Conservation (phyloP, 257 asterid genomes). For the Solanum neorickii region DNA sequence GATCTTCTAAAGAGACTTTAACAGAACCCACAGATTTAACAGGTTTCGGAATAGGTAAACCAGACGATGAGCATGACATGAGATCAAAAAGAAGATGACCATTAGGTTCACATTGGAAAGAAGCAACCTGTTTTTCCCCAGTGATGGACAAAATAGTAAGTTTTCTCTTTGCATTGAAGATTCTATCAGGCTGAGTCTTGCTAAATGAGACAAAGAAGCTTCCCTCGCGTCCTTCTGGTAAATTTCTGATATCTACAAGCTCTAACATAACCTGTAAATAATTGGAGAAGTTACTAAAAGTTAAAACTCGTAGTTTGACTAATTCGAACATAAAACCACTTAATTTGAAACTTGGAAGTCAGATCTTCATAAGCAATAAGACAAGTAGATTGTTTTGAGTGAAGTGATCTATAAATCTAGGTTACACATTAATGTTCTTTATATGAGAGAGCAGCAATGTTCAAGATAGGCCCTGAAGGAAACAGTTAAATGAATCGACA, state of each 20-base stretch:
- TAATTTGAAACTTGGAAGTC: background rate
- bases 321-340: background rate
- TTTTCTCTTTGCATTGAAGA: constrained; percentile 65
- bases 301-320: background rate
- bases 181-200: constrained; percentile 66
- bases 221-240: constrained; percentile 59
- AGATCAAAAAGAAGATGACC: constrained; percentile 69
- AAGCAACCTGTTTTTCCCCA: constrained; percentile 82
- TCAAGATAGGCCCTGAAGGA: background rate
- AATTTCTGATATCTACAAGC: constrained; percentile 60
- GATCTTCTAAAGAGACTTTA: constrained; percentile 47
- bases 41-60: constrained; percentile 25
- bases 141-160: constrained; percentile 62
- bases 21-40: constrained; percentile 45
- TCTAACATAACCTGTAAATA: constrained; percentile 77
- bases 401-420: background rate
- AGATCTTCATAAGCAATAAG: background rate
- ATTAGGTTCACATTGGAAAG: constrained; percentile 73
- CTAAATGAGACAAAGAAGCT: constrained; percentile 50
- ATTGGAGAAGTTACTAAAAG: background rate
- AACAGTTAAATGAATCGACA: background rate
- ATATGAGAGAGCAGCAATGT: background rate
- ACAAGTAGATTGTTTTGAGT: background rate
- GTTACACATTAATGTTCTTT: background rate
- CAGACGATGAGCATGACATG: constrained; percentile 27